phyloP scores from a whole-genome alignment of 257 asterid species.

The Solanum bulbocastanum region DNA sequence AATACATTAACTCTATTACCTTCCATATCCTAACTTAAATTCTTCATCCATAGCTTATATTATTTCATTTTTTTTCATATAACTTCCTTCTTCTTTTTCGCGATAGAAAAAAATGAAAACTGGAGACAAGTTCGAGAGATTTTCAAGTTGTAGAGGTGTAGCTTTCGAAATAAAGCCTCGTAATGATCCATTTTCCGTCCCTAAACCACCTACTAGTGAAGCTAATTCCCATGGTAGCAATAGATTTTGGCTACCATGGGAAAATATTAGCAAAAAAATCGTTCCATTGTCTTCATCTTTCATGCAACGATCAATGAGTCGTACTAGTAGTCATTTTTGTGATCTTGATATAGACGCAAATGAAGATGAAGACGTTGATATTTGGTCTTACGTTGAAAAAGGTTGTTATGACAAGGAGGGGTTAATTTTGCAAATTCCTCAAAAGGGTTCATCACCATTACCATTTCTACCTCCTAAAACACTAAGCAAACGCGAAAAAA shows the following conservation, averaged over 20 bases:
- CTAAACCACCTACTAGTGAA: slow-evolving; percentile 3
- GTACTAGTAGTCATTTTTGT: slow-evolving; percentile 65
- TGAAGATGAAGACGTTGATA: background rate
- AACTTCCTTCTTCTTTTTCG: background rate
- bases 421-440: background rate
- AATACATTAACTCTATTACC: background rate
- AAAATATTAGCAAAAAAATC: slow-evolving; percentile 18
- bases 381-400: slow-evolving; percentile 37
- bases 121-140: slow-evolving; percentile 20
- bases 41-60: background rate
- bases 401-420: slow-evolving; percentile 12
- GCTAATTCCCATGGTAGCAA: slow-evolving; percentile 2
- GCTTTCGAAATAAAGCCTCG: slow-evolving; percentile 69
- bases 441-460: background rate
- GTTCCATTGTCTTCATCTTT: slow-evolving; percentile 17
- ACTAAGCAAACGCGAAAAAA: slow-evolving; percentile 8
- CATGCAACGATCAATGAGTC: slow-evolving; percentile 42
- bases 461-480: slow-evolving; percentile 14
- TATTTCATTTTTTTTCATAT: background rate
- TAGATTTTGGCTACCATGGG: slow-evolving; percentile 37
- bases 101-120: slow-evolving; percentile 14
- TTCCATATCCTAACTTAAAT: background rate
- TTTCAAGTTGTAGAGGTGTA: slow-evolving; percentile 68
- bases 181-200: slow-evolving; percentile 30
- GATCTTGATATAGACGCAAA: slow-evolving; percentile 29